Base-by-base conservation (phyloP, 1,284 basidiomycete genomes). In the Leccinum fallax region DNA sequence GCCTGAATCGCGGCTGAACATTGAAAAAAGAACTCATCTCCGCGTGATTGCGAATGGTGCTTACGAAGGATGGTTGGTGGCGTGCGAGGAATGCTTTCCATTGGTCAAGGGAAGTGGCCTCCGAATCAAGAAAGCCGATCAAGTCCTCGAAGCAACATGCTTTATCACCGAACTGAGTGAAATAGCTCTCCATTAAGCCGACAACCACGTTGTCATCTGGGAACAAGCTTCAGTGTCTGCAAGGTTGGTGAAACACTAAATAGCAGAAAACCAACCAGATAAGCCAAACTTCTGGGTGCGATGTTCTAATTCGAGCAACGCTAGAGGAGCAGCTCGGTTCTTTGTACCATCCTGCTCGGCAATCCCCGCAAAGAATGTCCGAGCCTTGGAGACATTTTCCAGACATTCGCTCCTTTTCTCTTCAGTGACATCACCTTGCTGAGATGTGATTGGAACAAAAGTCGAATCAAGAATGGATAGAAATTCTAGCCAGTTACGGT, bases 401-500 rank as follows among this genome's bases (percentile, higher is more conserved):
- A 73, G 64, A 55, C 77, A 53, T 70, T 72, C 66, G 71, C 73
- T 59, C 40, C 59, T 58, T 67, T 67, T 36, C 72, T 74, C 63
- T 79, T 80, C 62, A 62, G 61, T 57, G 65, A 67, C n/a, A 59
- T 59, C 59, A 1, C 46, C 58, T 32, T 66, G 62, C 5, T 74
- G 67, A n/a, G 76, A 70, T 1, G 70, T 66, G n/a, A 81, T 58
- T 51, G 78, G 72, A 30, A 77, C 74, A 66, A 93, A 88, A 2
- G 87, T 81, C 0, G 84, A 86, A 62, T 93, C 87, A 4, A 94
- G 74, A 15, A 92, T 76, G 4, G 90, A 83, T 52, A 89, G 72
- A 71, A 94, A 92, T 68, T 94, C 92, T 13, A 92, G 79, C 92
- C 93, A 95, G 68, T 94, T 94, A 52, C 89, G 87, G 69, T 94